Base-by-base conservation (phyloP, 306 rosid genomes). In the Cajanus cajan region DNA sequence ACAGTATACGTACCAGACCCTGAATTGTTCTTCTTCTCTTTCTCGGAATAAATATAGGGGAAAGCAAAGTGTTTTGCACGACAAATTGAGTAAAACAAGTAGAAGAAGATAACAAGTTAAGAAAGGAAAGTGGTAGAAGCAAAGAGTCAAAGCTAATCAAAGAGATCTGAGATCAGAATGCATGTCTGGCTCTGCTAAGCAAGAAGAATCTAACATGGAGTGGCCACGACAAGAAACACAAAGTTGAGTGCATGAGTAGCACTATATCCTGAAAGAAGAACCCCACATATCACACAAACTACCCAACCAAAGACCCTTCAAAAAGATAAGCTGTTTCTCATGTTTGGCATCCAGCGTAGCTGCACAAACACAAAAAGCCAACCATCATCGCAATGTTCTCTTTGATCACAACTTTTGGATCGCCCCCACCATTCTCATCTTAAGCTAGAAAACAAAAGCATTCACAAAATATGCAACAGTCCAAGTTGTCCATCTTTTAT, bases 361-460 rank as follows among this genome's bases (percentile, higher is more conserved):
- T 43, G 81, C 89, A 89, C 88, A 80, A 83, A 82, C 92, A 87
- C 87, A 71, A 78, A 88, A 88, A 50, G 90, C 90, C 96, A 89
- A 89, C 87, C 94, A 87, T 76, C 69, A 82, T 76, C 87, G 82
- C 82, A 89, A 85, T 87, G 87, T 85, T 78, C 80, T 88, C 75
- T 59, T 8, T 63, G 45, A 64, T 64, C 31, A 36, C 65, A 59
- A 80, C 86, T 88, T 90, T 85, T 88, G 94, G 88, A 89, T 92
- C 84, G 71, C 85, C 84, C 84, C 87, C 90, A 82, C 31, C 31
- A 28, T 28, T 28, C 31, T 28, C 31, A 28, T 55, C 62, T 39
- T 39, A 25, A 2, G 54, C 48, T 50, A 63, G 54, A 44, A 57
- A 68, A 66, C 77, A 81, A 75, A 33, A 67, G 72, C 77, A 18